phyloP scores from a whole-genome alignment of 352 stramenopile genomes.

The Phytopythium helicoides region DNA sequence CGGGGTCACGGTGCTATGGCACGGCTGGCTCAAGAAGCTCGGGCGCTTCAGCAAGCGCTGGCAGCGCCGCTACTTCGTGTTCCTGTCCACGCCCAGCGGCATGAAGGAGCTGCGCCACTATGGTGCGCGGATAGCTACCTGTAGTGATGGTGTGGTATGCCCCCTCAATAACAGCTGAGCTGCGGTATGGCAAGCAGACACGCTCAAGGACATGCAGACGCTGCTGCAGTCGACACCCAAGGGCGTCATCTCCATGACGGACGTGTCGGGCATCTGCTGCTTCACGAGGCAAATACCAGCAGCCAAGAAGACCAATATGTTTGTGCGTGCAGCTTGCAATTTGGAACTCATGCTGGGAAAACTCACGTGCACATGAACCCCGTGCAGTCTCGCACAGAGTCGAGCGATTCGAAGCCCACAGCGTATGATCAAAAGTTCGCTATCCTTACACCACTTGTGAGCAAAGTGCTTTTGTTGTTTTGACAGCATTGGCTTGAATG shows the following conservation, averaged over 20 bases:
- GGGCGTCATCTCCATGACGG: slow-evolving; percentile 65
- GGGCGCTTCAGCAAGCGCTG: slow-evolving; percentile 81
- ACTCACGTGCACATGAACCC: neutral
- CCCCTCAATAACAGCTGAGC: neutral
- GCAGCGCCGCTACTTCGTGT: slow-evolving; percentile 77
- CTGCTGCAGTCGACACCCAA: slow-evolving; percentile 70
- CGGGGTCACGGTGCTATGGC: slow-evolving; percentile 74
- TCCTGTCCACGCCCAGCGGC: slow-evolving; percentile 59
- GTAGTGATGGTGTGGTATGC: neutral
- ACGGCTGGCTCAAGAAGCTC: slow-evolving; percentile 84
- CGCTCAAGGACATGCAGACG: slow-evolving; percentile 51
- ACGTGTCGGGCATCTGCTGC: slow-evolving; percentile 76
- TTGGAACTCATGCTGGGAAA: slow-evolving; percentile 1
- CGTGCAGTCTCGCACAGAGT: slow-evolving; percentile 52
- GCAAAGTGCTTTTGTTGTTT: slow-evolving; percentile 2
- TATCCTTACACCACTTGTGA: slow-evolving; percentile 64
- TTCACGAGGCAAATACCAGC: slow-evolving; percentile 44
- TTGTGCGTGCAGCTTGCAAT: slow-evolving; percentile 33
- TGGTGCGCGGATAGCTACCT: slow-evolving; percentile 19
- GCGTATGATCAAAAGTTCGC: slow-evolving; percentile 76
- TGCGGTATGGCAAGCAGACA: slow-evolving; percentile 20
- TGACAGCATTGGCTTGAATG: neutral
- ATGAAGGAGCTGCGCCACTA: slow-evolving; percentile 81
- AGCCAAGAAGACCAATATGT: slow-evolving; percentile 49
- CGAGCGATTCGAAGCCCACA: slow-evolving; percentile 45